Evolutionary conservation across 441 rosid species (phyloP).

Genomic region (Viola pubescens): DNA sequence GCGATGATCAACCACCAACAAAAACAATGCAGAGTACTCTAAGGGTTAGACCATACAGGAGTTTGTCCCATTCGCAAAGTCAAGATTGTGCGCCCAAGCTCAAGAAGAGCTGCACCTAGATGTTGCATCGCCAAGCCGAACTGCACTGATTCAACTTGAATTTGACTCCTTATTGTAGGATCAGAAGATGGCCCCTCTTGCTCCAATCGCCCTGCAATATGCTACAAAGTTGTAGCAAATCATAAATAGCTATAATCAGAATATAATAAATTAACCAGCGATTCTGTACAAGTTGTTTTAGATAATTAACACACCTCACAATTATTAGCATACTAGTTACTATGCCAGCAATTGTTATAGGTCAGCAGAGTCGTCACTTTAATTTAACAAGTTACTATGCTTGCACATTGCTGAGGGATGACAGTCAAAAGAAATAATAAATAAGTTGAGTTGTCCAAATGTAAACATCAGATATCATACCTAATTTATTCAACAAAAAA

Average conservation of each 20-base stretch:
- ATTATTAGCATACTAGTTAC: too few species aligned
- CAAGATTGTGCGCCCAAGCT: conserved; percentile 90
- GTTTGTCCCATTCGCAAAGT: conserved; percentile 77
- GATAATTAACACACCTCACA: too few species aligned
- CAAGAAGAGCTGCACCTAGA: conserved; percentile 82
- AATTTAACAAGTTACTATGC: too few species aligned
- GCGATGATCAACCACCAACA: conserved; percentile 6
- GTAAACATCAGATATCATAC: too few species aligned
- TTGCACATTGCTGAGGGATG: too few species aligned
- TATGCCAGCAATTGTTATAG: too few species aligned
- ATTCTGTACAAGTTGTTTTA: too few species aligned
- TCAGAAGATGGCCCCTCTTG: conserved; percentile 69
- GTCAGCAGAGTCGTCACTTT: too few species aligned
- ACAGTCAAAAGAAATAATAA: too few species aligned
- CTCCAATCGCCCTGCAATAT: conserved; percentile 78
- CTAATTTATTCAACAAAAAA: too few species aligned
- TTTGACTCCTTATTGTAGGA: conserved; percentile 50
- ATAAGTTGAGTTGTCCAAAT: too few species aligned
- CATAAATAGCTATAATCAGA: conserved; percentile 40
- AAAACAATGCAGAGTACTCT: conserved; percentile 1
- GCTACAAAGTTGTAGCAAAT: conserved; percentile 70
- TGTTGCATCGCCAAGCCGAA: conserved; percentile 82
- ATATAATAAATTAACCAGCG: too few species aligned
- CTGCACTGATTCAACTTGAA: conserved; percentile 70
- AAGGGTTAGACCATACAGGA: conserved; percentile 41